A percentile compares a stretch with the other conserved stretches of the same genome.
These are phyloP conservation scores for Melaleuca alternifolia DNA, from an alignment of 345 rosid genomes.

Conservation along the genomic window DNA sequence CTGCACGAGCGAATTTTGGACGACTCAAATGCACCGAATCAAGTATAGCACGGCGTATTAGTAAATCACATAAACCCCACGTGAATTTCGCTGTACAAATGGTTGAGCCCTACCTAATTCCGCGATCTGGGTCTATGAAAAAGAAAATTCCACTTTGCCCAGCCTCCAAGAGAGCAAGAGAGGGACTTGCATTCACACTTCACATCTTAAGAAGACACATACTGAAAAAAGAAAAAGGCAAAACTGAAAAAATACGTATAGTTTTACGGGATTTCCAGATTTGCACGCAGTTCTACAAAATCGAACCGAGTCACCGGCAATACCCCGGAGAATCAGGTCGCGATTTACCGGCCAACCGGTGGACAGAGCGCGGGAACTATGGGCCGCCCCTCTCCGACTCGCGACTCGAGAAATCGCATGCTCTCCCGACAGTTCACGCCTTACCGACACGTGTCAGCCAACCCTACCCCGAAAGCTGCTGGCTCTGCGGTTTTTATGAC, in stretches of 20 bases:
- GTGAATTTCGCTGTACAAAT: rapidly evolving
- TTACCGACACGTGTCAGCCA: not conserved
- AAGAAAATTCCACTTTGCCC: too few species aligned
- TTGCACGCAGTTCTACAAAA: not conserved
- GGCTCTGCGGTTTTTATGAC: not conserved
- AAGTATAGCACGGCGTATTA: too few species aligned
- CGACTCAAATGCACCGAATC: too few species aligned
- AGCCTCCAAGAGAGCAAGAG: too few species aligned
- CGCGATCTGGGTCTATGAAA: too few species aligned
- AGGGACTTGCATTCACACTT: not conserved
- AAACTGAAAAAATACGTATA: too few species aligned
- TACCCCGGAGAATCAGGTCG: not conserved
- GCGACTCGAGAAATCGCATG: not conserved
- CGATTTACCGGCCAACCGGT: not conserved
- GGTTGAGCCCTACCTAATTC: too few species aligned
- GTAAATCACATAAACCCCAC: not conserved
- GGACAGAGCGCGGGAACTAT: not conserved
- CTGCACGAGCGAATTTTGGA: not conserved
- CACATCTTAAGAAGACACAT: not conserved
- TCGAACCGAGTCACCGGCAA: not conserved
- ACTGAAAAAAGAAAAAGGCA: too few species aligned
- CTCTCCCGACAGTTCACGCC: not conserved
- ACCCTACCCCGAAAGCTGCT: not conserved
- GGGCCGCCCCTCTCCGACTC: not conserved
- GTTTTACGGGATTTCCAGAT: too few species aligned